Conservation (phyloP, 139 green algal species). For the Pedinophyceae sp. region DNA sequence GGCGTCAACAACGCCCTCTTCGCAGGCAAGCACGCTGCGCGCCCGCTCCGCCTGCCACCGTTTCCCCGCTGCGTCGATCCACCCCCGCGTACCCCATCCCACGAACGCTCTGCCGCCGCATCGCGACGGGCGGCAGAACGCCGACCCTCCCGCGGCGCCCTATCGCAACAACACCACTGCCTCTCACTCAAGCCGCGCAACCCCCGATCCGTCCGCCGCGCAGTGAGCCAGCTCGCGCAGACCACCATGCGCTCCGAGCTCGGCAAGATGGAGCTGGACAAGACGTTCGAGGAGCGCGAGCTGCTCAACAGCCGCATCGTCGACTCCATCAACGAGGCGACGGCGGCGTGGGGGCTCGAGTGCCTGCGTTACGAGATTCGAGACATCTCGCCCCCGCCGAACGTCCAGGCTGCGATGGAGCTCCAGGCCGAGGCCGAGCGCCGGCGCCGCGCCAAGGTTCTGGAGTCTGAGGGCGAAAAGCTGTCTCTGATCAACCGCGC, state of each 20-base stretch:
- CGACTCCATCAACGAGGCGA: slow-evolving; percentile 61
- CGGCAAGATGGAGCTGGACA: slow-evolving; percentile 94
- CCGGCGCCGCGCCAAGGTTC: slow-evolving; percentile 63
- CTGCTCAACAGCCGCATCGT: slow-evolving; percentile 84
- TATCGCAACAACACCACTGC: too few species aligned
- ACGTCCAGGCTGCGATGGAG: slow-evolving; percentile 76
- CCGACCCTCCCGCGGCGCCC: too few species aligned
- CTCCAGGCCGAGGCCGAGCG: slow-evolving; percentile 92
- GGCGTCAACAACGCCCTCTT: slow-evolving; percentile 85
- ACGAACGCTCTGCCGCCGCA: too few species aligned
- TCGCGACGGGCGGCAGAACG: too few species aligned
- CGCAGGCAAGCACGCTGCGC: too few species aligned
- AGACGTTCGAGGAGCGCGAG: slow-evolving; percentile 87
- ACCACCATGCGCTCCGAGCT: slow-evolving; percentile 92
- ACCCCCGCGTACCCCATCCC: too few species aligned
- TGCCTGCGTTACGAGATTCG: slow-evolving; percentile 81
- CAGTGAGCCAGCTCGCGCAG: slow-evolving; percentile 86
- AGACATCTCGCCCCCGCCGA: slow-evolving; percentile 78
- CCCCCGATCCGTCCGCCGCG: too few species aligned
- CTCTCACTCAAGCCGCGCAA: too few species aligned
- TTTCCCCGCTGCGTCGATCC: too few species aligned
- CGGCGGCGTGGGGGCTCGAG: slow-evolving; percentile 78
- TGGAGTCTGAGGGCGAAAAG: slow-evolving; percentile 62
- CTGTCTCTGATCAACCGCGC: slow-evolving; percentile 89
- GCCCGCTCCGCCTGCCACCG: too few species aligned